Percentiles rank a stretch among this genome's conserved stretches.
phyloP scores from a whole-genome alignment of 2,329 filamentous ascomycete species.

The Thelonectria olida region DNA sequence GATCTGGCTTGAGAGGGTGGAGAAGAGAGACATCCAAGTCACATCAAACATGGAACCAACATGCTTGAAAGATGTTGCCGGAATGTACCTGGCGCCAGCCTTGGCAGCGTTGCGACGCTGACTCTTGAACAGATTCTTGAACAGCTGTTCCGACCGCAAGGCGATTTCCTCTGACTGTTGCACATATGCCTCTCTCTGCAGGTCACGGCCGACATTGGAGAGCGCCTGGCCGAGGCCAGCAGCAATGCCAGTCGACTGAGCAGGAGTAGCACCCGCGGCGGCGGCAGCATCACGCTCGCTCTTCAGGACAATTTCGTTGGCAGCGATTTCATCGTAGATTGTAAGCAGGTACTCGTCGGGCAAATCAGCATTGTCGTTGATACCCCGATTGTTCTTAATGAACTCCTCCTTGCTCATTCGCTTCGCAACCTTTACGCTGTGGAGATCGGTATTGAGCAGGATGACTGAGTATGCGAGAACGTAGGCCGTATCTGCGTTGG shows the following conservation, averaged over 20 bases:
- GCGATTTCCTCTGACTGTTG: slow-evolving; percentile 96
- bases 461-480: slow-evolving; percentile 97
- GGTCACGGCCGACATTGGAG: slow-evolving; percentile 88
- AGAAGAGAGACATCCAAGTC: slow-evolving; percentile 99
- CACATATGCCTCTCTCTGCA: slow-evolving; percentile 91
- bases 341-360: slow-evolving; percentile 89
- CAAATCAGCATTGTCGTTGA: slow-evolving; percentile 94
- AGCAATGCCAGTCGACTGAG: slow-evolving; percentile 75
- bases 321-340: slow-evolving; percentile 92
- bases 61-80: slow-evolving; percentile 92
- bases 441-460: slow-evolving; percentile 93
- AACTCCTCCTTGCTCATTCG: slow-evolving; percentile 98
- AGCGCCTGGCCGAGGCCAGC: slow-evolving; percentile 88
- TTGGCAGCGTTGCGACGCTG: slow-evolving; percentile 84
- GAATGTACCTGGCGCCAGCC: slow-evolving; percentile 79
- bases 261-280: slow-evolving; percentile 69
- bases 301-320: slow-evolving; percentile 92
- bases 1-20: slow-evolving; percentile 89
- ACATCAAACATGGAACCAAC: slow-evolving; percentile 99
- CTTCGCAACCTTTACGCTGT: slow-evolving; percentile 83
- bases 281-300: slow-evolving; percentile 92
- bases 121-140: slow-evolving; percentile 90
- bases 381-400: slow-evolving; percentile 98
- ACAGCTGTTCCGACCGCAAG: slow-evolving; percentile 79
- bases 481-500: slow-evolving; percentile 97